Evolutionary conservation across 1,284 basidiomycete genomes (phyloP).

Genomic region (Apiotrichum sp.): DNA sequence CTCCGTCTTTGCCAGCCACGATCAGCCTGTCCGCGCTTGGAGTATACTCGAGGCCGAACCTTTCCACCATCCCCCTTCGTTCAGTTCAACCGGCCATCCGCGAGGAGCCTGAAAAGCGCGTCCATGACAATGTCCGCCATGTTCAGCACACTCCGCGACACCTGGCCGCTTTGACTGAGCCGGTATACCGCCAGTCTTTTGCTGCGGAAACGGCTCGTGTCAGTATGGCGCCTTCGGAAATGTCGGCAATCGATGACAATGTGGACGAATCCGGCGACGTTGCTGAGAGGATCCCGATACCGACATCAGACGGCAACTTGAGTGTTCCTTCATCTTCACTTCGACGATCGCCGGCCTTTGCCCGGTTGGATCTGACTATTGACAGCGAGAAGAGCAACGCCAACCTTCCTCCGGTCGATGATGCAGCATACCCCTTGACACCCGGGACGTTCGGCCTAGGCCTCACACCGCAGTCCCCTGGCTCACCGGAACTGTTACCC

Average conservation of each 20-base stretch:
- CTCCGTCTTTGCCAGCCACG: not conserved
- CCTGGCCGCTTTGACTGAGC: not conserved
- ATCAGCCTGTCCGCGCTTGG: slow-evolving; percentile 1
- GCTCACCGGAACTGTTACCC: no score
- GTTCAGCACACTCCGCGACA: not conserved
- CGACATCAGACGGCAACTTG: not conserved
- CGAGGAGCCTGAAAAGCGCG: no score
- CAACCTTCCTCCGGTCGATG: not conserved
- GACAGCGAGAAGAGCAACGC: not conserved
- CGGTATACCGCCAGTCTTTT: not conserved
- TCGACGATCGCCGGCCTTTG: not conserved
- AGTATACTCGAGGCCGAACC: not conserved
- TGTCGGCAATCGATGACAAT: not conserved
- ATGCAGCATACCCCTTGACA: not conserved
- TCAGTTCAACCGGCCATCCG: not conserved
- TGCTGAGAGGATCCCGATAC: not conserved
- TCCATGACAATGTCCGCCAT: not conserved
- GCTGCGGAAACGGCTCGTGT: not conserved
- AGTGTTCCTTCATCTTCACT: not conserved
- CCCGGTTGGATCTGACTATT: not conserved
- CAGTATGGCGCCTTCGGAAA: not conserved
- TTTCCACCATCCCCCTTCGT: not conserved
- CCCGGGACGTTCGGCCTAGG: not conserved
- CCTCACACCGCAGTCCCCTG: no score
- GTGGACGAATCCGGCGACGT: not conserved